Percentiles rank a stretch among this genome's conserved stretches.
These are phyloP conservation scores for Polyplosphaeria fusca DNA, from an alignment of 495 filamentous ascomycete genomes.

Conservation along the genomic window DNA sequence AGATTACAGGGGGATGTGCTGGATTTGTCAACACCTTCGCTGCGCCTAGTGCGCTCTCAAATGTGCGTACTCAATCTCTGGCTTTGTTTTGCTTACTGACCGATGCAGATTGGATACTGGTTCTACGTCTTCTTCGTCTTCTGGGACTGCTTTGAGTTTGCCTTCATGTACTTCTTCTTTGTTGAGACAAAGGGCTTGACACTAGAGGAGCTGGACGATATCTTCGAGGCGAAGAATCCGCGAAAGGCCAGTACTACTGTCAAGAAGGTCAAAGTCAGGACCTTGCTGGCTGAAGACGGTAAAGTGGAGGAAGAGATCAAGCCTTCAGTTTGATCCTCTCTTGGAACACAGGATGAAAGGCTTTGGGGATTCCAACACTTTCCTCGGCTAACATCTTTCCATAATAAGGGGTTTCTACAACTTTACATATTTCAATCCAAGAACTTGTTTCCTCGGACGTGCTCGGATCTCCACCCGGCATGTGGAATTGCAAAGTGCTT, in stretches of 20 bases:
- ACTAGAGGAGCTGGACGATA: conserved; percentile 27
- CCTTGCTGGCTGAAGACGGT: conserved; percentile 10
- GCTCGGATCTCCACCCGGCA: too few relatives aligned
- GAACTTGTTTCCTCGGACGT: too few relatives aligned
- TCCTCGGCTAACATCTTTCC: too few relatives aligned
- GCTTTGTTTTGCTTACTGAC: neutral
- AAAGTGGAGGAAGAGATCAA: conserved; percentile 17
- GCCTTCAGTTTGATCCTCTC: too few relatives aligned
- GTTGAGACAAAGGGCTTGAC: conserved; percentile 30
- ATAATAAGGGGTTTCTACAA: too few relatives aligned
- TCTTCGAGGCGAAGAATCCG: conserved; percentile 31
- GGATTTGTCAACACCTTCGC: conserved; percentile 28
- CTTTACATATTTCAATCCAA: too few relatives aligned
- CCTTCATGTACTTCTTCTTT: conserved; percentile 32
- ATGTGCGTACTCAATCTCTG: conserved; percentile 4
- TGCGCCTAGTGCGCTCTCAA: conserved; percentile 14
- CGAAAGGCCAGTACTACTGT: conserved; percentile 25
- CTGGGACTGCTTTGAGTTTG: conserved; percentile 30
- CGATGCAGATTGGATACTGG: conserved; percentile 31
- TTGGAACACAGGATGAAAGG: too few relatives aligned
- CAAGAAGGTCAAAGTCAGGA: conserved; percentile 23
- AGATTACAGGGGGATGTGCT: conserved; percentile 25
- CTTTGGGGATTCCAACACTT: too few relatives aligned
- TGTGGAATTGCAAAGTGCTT: too few relatives aligned
- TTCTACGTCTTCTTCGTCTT: conserved; percentile 37